Evolutionary conservation across 176 grass and related monocot species (phyloP).

Genomic region (Phragmites australis): DNA sequence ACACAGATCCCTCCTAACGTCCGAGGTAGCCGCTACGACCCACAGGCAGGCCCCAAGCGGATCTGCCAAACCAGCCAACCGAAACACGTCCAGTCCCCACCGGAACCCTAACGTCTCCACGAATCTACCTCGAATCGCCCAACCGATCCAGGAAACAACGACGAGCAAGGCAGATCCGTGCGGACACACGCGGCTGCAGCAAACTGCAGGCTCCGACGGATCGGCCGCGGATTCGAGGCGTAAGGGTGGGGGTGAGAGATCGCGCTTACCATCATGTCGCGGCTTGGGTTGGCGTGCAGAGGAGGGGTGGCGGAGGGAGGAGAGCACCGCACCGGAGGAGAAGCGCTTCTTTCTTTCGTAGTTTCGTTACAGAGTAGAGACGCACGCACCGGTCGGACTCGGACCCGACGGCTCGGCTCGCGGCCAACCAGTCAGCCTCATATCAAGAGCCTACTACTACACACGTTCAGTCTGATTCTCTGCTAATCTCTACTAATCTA

Average conservation of each 20-base stretch:
- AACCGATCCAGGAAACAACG: background rate
- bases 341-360: no score
- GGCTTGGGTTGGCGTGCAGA: background rate
- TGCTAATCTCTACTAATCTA: no score
- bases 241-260: background rate
- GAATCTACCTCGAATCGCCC: background rate
- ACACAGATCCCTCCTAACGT: background rate
- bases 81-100: background rate
- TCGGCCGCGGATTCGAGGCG: background rate
- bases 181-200: no score
- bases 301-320: background rate
- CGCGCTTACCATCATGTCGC: background rate
- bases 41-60: background rate
- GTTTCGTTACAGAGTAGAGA: no score
- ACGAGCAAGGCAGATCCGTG: background rate
- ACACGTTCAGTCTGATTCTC: no score
- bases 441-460: no score
- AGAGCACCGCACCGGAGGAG: background rate
- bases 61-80: background rate
- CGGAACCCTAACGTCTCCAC: background rate
- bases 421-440: no score
- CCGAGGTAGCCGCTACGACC: no score
- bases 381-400: no score
- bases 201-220: background rate
- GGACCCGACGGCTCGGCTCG: no score